Percentiles rank a stretch among this genome's conserved stretches.
Evolutionary conservation across 2,329 filamentous ascomycete genomes (phyloP).

Genomic region (Aspergillus sp.): DNA sequence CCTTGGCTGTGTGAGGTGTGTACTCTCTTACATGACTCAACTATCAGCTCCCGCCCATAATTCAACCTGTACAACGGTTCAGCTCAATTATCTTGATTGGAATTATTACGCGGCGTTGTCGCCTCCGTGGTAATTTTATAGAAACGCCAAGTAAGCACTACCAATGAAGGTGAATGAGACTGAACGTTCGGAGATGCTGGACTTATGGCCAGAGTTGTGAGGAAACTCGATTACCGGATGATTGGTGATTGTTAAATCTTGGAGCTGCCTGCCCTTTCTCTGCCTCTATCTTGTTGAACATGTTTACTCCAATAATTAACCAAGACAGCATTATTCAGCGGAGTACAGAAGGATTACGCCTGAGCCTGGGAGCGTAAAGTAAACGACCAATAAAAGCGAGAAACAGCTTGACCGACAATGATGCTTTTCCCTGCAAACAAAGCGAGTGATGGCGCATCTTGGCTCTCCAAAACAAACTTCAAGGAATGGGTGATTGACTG

Average conservation of each 20-base stretch:
- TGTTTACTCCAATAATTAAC: too few relatives aligned
- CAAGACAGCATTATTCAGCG: neutral
- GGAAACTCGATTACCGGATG: neutral
- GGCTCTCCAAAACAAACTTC: neutral
- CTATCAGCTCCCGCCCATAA: too few relatives aligned
- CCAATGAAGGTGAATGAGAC: neutral
- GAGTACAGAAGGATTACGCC: neutral
- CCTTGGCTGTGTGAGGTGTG: neutral
- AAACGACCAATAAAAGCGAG: neutral
- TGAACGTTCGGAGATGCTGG: neutral
- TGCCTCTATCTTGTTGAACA: neutral
- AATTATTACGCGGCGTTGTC: neutral
- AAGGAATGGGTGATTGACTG: neutral
- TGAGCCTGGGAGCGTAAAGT: neutral
- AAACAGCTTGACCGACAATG: neutral
- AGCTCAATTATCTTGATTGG: neutral
- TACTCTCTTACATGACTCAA: too few relatives aligned
- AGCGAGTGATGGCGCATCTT: neutral
- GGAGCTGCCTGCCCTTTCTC: neutral
- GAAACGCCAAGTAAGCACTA: neutral
- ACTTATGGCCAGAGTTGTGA: neutral
- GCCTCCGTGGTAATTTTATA: neutral
- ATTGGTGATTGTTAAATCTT: neutral
- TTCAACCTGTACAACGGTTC: neutral
- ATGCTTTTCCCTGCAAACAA: neutral